These are phyloP conservation scores for Taphrina wiesneri DNA, from an alignment of 1,139 yeast genomes.

Conservation along the genomic window DNA sequence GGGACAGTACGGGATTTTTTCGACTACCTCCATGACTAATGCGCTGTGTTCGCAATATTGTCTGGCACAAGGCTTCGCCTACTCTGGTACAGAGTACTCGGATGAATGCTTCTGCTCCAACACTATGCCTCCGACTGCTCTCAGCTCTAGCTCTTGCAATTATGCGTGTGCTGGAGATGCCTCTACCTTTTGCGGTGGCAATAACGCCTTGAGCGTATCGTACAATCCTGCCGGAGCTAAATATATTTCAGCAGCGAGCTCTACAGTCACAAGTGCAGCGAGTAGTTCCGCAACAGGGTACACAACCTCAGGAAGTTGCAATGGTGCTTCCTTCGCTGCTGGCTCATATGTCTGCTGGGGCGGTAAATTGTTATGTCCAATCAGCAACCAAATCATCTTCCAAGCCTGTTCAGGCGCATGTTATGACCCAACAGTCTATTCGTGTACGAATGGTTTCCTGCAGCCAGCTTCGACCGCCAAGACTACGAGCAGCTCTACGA, in stretches of 20 bases:
- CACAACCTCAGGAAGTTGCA: conserved; percentile 22
- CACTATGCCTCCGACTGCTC: conserved; percentile 23
- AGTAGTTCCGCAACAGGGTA: neutral
- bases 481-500: neutral
- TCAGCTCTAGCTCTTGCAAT: conserved; percentile 16
- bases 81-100: conserved; percentile 34
- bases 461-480: conserved; percentile 7
- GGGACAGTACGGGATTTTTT: conserved; percentile 22
- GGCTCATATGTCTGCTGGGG: conserved; percentile 29
- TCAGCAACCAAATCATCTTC: conserved; percentile 5
- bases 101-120: conserved; percentile 34
- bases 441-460: conserved; percentile 15
- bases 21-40: conserved; percentile 26
- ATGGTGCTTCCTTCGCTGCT: conserved; percentile 2
- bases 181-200: conserved; percentile 20
- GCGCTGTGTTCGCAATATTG: conserved; percentile 19
- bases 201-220: conserved; percentile 22
- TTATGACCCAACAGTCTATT: conserved; percentile 14
- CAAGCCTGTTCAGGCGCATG: conserved; percentile 26
- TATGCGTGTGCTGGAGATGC: conserved; percentile 34
- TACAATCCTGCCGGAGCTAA: conserved; percentile 24
- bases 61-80: conserved; percentile 28
- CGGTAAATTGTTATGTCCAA: conserved; percentile 9
- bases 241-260: neutral
- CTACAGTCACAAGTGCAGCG: neutral